phyloP scores from a whole-genome alignment of 2,329 filamentous ascomycete species.

The Aspergillus pseudoviridinutans region DNA sequence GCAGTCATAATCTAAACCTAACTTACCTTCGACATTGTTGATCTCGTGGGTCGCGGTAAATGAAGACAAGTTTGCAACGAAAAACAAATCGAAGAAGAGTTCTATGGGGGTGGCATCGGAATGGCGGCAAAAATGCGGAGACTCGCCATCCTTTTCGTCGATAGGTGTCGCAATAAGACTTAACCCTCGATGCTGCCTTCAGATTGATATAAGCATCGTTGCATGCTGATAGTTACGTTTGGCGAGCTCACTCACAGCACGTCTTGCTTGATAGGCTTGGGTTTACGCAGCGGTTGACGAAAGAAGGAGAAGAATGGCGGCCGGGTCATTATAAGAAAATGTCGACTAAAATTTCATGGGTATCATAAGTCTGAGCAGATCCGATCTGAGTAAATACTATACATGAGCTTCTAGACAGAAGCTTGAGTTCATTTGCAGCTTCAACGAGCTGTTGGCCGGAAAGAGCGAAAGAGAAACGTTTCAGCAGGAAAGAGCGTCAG shows the following conservation, averaged over 20 bases:
- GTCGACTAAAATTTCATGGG: constrained; percentile 5
- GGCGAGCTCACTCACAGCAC: constrained; percentile 19
- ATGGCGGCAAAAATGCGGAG: constrained; percentile 38
- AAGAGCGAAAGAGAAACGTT: constrained; percentile 4
- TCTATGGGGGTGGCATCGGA: constrained; percentile 54
- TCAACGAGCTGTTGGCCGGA: constrained; percentile 1
- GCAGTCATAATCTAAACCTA: background rate
- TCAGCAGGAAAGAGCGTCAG: background rate
- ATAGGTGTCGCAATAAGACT: constrained; percentile 36
- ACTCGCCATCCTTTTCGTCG: constrained; percentile 19
- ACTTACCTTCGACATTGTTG: constrained; percentile 43
- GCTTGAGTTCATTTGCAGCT: background rate
- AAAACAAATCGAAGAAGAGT: constrained; percentile 59
- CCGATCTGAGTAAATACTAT: background rate
- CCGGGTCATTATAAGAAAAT: constrained; percentile 24
- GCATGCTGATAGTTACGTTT: background rate
- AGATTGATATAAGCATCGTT: constrained; percentile 1
- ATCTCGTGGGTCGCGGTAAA: constrained; percentile 57
- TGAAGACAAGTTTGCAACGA: constrained; percentile 62
- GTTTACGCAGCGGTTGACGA: constrained; percentile 20
- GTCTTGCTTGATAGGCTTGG: constrained; percentile 8
- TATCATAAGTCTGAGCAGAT: constrained; percentile 9
- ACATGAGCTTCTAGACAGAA: background rate
- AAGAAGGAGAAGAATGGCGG: constrained; percentile 29
- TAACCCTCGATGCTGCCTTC: constrained; percentile 16